These are phyloP conservation scores for Citrus inodora DNA, from an alignment of 345 rosid species.

Conservation along the genomic window DNA sequence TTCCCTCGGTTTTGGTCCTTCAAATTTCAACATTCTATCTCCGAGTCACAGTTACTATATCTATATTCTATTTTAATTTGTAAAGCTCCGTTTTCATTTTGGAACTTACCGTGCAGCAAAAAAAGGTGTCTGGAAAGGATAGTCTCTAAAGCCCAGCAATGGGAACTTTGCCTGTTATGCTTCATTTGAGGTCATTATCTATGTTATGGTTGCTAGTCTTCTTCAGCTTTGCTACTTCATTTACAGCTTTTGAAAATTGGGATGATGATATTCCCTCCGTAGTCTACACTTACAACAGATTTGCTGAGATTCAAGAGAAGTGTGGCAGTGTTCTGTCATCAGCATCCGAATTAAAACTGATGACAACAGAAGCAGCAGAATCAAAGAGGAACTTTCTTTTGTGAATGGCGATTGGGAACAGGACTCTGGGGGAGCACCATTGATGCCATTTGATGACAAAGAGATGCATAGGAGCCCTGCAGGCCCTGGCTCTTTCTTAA, in stretches of 20 bases:
- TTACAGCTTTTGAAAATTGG: not conserved
- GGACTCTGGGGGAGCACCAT: conserved; percentile 9
- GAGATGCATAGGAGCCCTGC: not conserved
- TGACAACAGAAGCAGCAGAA: not conserved
- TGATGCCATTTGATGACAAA: conserved; percentile 24
- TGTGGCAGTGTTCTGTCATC: not conserved
- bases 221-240: not conserved
- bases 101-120: not conserved
- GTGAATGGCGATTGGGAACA: conserved; percentile 24
- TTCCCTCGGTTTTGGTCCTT: not conserved
- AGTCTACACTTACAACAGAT: conserved; percentile 1
- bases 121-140: not conserved
- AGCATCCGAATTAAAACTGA: conserved; percentile 9
- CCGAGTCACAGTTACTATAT: not conserved
- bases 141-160: not conserved
- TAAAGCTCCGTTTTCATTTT: not conserved
- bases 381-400: conserved; percentile 16
- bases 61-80: not conserved
- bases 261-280: conserved; percentile 4
- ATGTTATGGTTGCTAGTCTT: not conserved
- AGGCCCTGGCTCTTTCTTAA: not conserved
- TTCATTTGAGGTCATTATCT: not conserved
- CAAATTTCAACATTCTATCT: not conserved
- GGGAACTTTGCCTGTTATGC: not conserved
- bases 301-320: not conserved